These are phyloP conservation scores for Cydonia oblonga DNA, from an alignment of 331 rosid species.

Conservation along the genomic window DNA sequence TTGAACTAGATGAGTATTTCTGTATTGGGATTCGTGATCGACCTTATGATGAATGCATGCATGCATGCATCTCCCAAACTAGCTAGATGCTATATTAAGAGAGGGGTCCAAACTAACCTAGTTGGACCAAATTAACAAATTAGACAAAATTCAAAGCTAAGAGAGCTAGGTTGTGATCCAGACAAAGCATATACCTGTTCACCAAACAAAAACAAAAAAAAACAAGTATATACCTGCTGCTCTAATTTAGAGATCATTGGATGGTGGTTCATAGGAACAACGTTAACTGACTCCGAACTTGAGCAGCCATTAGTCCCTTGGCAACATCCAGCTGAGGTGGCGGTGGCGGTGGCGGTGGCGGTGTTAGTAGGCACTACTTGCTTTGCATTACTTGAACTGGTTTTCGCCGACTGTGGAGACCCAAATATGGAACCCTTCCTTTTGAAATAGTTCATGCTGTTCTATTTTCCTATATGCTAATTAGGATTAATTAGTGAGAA, in stretches of 20 bases:
- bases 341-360: neutral
- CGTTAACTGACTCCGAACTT: slow-evolving; percentile 15
- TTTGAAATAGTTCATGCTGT: neutral
- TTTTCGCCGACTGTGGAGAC: neutral
- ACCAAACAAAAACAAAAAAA: too few species aligned
- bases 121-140: neutral
- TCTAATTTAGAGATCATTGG: slow-evolving; percentile 11
- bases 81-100: too few species aligned
- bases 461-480: neutral
- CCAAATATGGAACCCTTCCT: neutral
- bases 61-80: too few species aligned
- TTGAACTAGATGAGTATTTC: too few species aligned
- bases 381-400: neutral
- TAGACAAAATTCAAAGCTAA: neutral
- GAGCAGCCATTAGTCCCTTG: slow-evolving; percentile 22
- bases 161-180: neutral
- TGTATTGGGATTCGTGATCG: too few species aligned
- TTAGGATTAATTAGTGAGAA: neutral
- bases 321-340: slow-evolving; percentile 17
- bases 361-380: neutral
- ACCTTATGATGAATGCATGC: too few species aligned
- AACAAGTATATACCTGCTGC: slow-evolving; percentile 21
- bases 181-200: neutral
- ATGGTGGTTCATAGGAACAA: slow-evolving; percentile 4
- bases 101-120: too few species aligned